Conservation (phyloP, 768 basidiomycete genomes). For the Suillus brevipes region DNA sequence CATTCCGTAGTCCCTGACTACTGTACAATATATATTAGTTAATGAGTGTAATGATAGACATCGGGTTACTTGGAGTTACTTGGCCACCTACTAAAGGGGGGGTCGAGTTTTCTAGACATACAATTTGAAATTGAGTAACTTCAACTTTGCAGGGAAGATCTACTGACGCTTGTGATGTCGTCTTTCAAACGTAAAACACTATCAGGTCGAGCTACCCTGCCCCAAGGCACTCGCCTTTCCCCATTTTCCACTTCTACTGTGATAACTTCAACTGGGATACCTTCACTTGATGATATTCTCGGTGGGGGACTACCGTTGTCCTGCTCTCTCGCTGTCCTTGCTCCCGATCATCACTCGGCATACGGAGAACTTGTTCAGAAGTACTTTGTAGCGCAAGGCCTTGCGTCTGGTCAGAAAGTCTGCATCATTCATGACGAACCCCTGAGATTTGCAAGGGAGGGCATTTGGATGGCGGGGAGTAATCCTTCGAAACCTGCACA, state of each 20-base stretch:
- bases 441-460: slow-evolving; percentile 58
- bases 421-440: slow-evolving; percentile 65
- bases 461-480: slow-evolving; percentile 73
- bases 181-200: slow-evolving; percentile 75
- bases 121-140: not conserved
- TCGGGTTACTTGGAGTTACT: not conserved
- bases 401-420: slow-evolving; percentile 68
- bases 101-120: not conserved
- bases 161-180: slow-evolving; percentile 47
- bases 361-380: slow-evolving; percentile 85
- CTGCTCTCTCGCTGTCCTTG: slow-evolving; percentile 67
- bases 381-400: slow-evolving; percentile 88
- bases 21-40: not conserved
- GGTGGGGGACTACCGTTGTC: slow-evolving; percentile 89
- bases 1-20: not conserved
- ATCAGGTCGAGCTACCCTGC: slow-evolving; percentile 42
- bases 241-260: slow-evolving; percentile 55
- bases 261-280: slow-evolving; percentile 82
- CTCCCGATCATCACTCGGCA: slow-evolving; percentile 85
- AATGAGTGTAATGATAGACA: not conserved
- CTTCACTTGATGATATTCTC: slow-evolving; percentile 92
- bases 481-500: slow-evolving; percentile 15
- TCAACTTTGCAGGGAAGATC: not conserved
- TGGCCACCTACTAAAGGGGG: not conserved
- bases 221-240: slow-evolving; percentile 58